These are phyloP conservation scores for Trichoderma simmonsii DNA, from an alignment of 2,329 filamentous ascomycete genomes.

Conservation along the genomic window DNA sequence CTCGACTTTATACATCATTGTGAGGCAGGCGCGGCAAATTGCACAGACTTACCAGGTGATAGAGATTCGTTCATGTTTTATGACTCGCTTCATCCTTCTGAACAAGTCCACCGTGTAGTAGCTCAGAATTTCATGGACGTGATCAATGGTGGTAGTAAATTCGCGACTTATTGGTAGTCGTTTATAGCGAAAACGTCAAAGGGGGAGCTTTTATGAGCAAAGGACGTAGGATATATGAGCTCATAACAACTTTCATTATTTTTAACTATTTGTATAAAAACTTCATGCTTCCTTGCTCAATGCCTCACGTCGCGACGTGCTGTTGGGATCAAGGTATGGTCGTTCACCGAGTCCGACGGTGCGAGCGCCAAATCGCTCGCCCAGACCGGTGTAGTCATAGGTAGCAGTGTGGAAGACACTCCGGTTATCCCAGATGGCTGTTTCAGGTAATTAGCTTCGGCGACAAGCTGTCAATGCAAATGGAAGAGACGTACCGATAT, in stretches of 20 bases:
- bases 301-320: conserved; percentile 26
- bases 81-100: not conserved
- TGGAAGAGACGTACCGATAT: conserved; percentile 31
- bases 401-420: conserved; percentile 55
- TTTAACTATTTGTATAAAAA: not conserved
- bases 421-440: conserved; percentile 58
- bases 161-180: not conserved
- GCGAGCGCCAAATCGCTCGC: conserved; percentile 47
- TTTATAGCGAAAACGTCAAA: no score
- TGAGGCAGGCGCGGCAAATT: not conserved
- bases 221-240: no score
- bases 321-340: conserved; percentile 51
- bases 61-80: not conserved
- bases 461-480: not conserved
- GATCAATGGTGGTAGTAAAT: not conserved
- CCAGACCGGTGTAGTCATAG: conserved; percentile 47
- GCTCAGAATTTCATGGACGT: not conserved
- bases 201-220: no score
- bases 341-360: conserved; percentile 53
- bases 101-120: not conserved
- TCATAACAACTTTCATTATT: not conserved
- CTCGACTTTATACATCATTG: not conserved
- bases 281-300: conserved; percentile 1
- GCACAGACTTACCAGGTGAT: not conserved
- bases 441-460: not conserved